Base-by-base conservation (phyloP, 208 protist genomes). In the Leishmania braziliensis region DNA sequence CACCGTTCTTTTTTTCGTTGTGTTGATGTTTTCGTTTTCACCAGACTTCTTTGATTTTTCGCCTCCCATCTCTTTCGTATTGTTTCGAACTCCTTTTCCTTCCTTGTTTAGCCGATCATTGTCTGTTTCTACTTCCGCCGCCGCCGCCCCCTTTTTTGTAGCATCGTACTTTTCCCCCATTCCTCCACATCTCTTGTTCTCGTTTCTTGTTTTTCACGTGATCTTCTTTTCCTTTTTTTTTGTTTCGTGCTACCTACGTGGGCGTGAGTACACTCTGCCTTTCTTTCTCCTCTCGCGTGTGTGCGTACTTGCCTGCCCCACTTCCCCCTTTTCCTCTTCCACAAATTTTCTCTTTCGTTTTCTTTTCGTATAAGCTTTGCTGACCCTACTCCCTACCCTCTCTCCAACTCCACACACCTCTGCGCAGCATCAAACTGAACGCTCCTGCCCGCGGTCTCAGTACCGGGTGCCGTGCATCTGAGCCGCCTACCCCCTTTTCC, bases 21-120 rank as follows among this genome's bases (percentile, higher is more conserved):
- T 66, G 3, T 76, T 84, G 54, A 81, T 62, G 70, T 60, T 26
- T 1, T 58, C 65, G 23, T 82, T 78, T 36, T 3, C 5, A 56
- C 53, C 18, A 56, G 0, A 56, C 18, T 10, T 56, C 2, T 56
- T 8, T 56, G 14, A 10, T 56, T 56, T 63, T 63, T 18, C 0
- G 14, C 58, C 23, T 33, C 1, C 23, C 58, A 29, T 16, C 51
- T 54, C 12, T 54, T 54, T 54, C 36, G 36, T 39, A 39, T 54
- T 0, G 51, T 54, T 5, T 54, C 51, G 51, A 54, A 8, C 51
- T 54, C 3, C 5, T 54, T 54, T 54, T 16, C 60, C 16, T 10
- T 66, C 12, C 23, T 66, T 36, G 0, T 10, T 39, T 36, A 66
- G 14, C 5, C 26, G 2, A 60, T 60, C 54, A n/a, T 60, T 60